These are phyloP conservation scores for Myxozyma mucilagina DNA, from an alignment of 805 yeast species.

Conservation along the genomic window DNA sequence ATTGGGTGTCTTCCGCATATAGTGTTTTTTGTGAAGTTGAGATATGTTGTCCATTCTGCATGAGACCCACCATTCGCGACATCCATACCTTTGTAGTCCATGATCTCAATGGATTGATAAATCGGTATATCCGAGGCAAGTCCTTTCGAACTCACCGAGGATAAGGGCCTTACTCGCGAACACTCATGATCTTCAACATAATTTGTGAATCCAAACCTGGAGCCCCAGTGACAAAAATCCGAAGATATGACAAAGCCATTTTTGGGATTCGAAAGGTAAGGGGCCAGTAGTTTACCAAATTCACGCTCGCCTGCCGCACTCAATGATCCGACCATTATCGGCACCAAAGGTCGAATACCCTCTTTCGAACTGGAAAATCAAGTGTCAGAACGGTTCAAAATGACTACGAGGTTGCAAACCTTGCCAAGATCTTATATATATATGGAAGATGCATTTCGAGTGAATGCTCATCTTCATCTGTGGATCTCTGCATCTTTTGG, in stretches of 20 bases:
- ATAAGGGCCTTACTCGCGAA: constrained; percentile 3
- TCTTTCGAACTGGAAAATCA: constrained; percentile 6
- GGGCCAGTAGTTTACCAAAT: constrained; percentile 52
- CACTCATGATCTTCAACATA: constrained; percentile 37
- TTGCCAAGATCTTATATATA: constrained; percentile 52
- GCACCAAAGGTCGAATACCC: constrained; percentile 53
- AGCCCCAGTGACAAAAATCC: constrained; percentile 94
- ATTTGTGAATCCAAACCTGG: constrained; percentile 48
- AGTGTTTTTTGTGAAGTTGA: constrained; percentile 74
- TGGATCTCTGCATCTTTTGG: constrained; percentile 54
- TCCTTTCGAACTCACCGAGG: background rate
- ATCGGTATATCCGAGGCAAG: constrained; percentile 49
- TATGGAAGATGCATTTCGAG: constrained; percentile 94
- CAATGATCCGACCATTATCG: constrained; percentile 74
- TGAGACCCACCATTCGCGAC: constrained; percentile 58
- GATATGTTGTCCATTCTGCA: constrained; percentile 63
- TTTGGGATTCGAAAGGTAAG: constrained; percentile 54
- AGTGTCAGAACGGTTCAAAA: background rate
- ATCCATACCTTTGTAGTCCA: constrained; percentile 73
- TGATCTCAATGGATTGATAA: constrained; percentile 65
- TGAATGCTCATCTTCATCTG: constrained; percentile 86
- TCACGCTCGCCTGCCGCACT: constrained; percentile 47
- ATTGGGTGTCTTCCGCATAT: constrained; percentile 92
- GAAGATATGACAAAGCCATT: constrained; percentile 78
- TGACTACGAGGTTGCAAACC: constrained; percentile 4